These are phyloP conservation scores for Melaleuca quinquenervia DNA, from an alignment of 345 rosid genomes.

Conservation along the genomic window DNA sequence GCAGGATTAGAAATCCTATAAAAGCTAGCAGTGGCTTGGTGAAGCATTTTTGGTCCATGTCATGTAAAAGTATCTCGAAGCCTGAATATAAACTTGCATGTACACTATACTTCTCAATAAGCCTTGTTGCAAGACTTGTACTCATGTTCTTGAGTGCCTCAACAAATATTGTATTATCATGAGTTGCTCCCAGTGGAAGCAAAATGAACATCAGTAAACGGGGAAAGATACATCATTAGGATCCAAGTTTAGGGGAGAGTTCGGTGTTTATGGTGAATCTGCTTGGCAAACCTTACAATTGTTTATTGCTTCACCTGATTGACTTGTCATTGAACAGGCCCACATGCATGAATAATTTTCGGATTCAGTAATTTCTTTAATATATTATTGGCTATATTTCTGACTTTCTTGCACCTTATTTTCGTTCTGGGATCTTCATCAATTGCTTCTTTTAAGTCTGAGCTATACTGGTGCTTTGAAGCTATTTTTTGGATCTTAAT, in stretches of 20 bases:
- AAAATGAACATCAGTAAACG: neutral
- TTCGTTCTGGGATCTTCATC: neutral
- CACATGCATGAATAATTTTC: neutral
- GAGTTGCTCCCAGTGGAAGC: neutral
- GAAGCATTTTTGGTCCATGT: neutral
- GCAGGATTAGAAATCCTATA: neutral
- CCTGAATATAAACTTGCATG: neutral
- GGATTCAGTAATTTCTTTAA: neutral
- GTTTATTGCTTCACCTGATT: neutral
- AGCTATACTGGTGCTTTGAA: neutral
- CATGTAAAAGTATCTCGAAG: neutral
- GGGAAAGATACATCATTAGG: neutral
- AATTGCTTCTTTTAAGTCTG: neutral
- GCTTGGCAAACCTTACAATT: neutral
- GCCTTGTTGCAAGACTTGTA: neutral
- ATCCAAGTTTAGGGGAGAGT: neutral
- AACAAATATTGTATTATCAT: neutral
- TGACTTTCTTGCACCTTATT: neutral
- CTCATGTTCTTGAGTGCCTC: neutral
- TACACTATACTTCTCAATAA: neutral
- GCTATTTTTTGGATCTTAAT: neutral
- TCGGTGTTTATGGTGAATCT: neutral
- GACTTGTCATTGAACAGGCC: neutral
- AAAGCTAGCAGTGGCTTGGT: neutral
- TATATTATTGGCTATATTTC: neutral